phyloP scores from a whole-genome alignment of 1,284 basidiomycete genomes.

The Veloporphyrellus conicus region DNA sequence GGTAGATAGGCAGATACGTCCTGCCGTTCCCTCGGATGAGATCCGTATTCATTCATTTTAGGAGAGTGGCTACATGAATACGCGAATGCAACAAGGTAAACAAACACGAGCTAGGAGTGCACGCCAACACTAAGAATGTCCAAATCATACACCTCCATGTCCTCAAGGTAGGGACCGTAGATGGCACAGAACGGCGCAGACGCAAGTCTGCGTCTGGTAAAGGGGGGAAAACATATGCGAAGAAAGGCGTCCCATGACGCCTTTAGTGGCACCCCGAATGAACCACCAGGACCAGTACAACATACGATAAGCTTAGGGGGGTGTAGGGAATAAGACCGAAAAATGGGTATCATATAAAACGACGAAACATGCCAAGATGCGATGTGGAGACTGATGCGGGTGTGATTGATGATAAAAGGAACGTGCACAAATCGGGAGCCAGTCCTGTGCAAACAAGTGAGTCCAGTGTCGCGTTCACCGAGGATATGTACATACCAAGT shows the following conservation, averaged over 20 bases:
- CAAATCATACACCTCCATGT: constrained; percentile 11
- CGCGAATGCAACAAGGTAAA: not conserved
- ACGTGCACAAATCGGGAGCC: constrained; percentile 19
- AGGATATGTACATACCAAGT: constrained; percentile 15
- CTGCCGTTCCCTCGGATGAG: not conserved
- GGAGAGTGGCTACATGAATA: constrained; percentile 1
- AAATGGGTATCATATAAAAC: constrained; percentile 8
- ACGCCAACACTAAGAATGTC: constrained; percentile 6
- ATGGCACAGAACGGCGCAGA: constrained; percentile 2
- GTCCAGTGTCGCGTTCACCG: not conserved
- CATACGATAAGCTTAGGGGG: constrained; percentile 11
- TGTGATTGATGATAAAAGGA: constrained; percentile 16
- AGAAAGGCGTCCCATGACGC: constrained; percentile 8
- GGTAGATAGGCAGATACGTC: constrained; percentile 5
- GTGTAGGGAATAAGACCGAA: constrained; percentile 8
- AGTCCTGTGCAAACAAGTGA: constrained; percentile 19
- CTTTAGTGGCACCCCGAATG: constrained; percentile 9
- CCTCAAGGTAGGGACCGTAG: not conserved
- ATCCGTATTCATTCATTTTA: constrained; percentile 7
- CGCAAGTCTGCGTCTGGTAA: not conserved
- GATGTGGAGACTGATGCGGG: constrained; percentile 8
- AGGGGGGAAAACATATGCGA: not conserved
- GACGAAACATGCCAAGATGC: constrained; percentile 17
- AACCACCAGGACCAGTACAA: constrained; percentile 12
- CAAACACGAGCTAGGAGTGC: not conserved